These are phyloP conservation scores for Forsythia viridissima DNA, from an alignment of 257 asterid genomes.

Conservation along the genomic window DNA sequence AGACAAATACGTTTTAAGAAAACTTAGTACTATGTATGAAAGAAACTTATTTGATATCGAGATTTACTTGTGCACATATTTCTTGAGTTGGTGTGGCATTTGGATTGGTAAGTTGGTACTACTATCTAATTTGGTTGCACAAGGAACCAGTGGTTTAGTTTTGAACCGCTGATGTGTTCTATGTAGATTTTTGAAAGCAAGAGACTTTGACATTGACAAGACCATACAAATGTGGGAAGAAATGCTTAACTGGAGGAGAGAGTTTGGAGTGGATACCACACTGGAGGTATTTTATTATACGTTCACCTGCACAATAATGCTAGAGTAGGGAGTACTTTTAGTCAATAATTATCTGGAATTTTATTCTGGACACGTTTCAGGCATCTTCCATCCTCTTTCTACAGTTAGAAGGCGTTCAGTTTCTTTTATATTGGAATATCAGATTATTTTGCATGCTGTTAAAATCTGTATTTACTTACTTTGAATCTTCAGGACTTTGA, in stretches of 20 bases:
- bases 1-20: background rate
- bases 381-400: background rate
- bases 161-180: conserved; percentile 15
- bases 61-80: background rate
- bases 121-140: conserved; percentile 16
- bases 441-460: background rate
- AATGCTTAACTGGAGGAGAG: conserved; percentile 93
- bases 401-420: conserved; percentile 14
- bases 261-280: conserved; percentile 79
- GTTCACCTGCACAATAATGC: conserved; percentile 10
- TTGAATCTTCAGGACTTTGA: conserved; percentile 66
- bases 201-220: conserved; percentile 64
- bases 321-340: background rate
- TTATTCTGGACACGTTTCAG: conserved; percentile 12
- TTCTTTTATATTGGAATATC: background rate
- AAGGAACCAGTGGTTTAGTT: conserved; percentile 16
- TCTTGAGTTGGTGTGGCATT: background rate
- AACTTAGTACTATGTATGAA: background rate
- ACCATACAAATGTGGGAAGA: conserved; percentile 93
- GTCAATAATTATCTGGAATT: background rate
- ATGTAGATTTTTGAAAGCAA: conserved; percentile 82
- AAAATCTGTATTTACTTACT: conserved; percentile 13
- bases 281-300: conserved; percentile 56
- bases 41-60: background rate
- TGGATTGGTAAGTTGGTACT: conserved; percentile 6